Evolutionary conservation across 345 rosid species (phyloP), one percentile per base, ranked within the genome.

Genomic region (Boechera divaricarpa): DNA sequence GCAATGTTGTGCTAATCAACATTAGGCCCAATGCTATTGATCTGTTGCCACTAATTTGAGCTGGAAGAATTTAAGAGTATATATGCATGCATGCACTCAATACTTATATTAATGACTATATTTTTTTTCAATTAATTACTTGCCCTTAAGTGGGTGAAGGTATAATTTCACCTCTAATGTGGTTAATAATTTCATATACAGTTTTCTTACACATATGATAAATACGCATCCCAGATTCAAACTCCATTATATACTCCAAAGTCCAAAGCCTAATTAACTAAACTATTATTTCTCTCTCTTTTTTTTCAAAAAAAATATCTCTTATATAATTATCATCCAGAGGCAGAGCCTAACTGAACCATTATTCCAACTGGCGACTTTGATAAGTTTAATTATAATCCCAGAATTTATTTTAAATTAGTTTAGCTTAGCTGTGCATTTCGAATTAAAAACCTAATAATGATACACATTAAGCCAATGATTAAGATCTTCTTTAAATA

Each of bases 341-440:
- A 35, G 11, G 12, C 70, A 33, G 28, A 16, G 44, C 57, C 28
- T 54, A 67, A 52, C 73, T 62, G 53, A 54, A 55, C 63, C 56
- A 29, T 28, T 54, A 65, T 47, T 65, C 68, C 79, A 75, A 59
- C 73, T 58, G 67, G 73, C 61, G 35, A 58, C n/a, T 58, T 67
- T 38, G 33, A 28, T 67, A 21, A 11, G 26, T 67, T 58, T 48
- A 16, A 35, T 26, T 10, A 52, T 7, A 29, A 39, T 18, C 7
- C 10, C 24, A 66, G 26, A 65, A 3, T 65, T 67, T 49, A 18
- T 36, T 39, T n/a, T 3, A 29, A 60, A 69, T 9, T 51, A 54
- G 6, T 45, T 56, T 44, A 70, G 71, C 76, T 77, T 70, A 70
- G 80, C 71, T 77, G 76, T 77, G 21, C 57, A 33, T 45, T 61